phyloP scores from a whole-genome alignment of 169 alveolate species.

The Babesia bovis region DNA sequence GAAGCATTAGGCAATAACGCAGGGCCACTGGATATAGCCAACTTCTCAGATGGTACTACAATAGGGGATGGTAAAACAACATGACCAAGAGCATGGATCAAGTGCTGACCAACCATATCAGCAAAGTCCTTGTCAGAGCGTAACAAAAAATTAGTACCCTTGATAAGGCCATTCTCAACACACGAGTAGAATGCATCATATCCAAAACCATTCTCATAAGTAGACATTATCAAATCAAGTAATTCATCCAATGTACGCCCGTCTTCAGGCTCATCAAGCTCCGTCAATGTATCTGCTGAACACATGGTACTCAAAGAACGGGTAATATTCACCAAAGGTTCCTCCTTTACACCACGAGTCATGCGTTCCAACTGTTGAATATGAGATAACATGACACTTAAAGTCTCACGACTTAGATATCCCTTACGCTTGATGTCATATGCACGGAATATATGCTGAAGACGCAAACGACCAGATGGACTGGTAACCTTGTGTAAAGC shows the following conservation, averaged over 20 bases:
- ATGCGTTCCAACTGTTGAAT: slow-evolving; percentile 57
- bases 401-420: slow-evolving; percentile 32
- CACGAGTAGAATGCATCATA: slow-evolving; percentile 63
- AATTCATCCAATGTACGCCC: background rate
- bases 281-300: background rate
- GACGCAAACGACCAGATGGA: slow-evolving; percentile 69
- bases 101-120: slow-evolving; percentile 37
- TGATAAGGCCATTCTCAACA: slow-evolving; percentile 50
- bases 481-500: slow-evolving; percentile 50
- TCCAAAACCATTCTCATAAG: slow-evolving; percentile 27
- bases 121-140: slow-evolving; percentile 72
- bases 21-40: background rate
- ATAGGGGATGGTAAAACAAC: slow-evolving; percentile 20
- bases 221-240: slow-evolving; percentile 23
- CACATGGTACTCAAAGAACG: background rate
- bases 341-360: slow-evolving; percentile 24
- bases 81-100: slow-evolving; percentile 53
- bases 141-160: slow-evolving; percentile 57
- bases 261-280: background rate
- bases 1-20: background rate
- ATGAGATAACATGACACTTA: slow-evolving; percentile 62
- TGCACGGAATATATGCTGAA: slow-evolving; percentile 76
- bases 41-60: background rate
- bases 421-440: slow-evolving; percentile 75
- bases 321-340: background rate